Percentiles rank a stretch among this genome's conserved stretches.
Conservation (phyloP, 108 stramenopile species). For the Skeletonema potamos region DNA sequence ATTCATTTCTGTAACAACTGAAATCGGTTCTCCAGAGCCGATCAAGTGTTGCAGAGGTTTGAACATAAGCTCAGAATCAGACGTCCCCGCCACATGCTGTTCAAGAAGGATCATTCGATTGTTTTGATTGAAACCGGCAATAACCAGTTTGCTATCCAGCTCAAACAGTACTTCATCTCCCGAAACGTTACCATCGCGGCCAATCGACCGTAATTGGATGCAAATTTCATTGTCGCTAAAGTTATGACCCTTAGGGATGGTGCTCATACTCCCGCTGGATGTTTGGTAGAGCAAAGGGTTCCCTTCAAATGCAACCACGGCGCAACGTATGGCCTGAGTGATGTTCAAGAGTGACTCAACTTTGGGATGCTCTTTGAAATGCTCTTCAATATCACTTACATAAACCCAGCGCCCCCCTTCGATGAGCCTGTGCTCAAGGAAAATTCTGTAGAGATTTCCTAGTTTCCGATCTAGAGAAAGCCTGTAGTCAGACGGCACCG, state of each 20-base stretch:
- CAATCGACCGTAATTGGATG: constrained; percentile 2
- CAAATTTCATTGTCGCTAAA: constrained; percentile 13
- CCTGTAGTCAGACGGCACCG: constrained; percentile 15
- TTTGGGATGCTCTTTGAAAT: constrained; percentile 20
- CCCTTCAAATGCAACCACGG: constrained; percentile 45
- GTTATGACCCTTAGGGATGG: constrained; percentile 7
- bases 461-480: constrained; percentile 6
- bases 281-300: constrained; percentile 39
- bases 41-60: constrained; percentile 42
- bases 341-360: constrained; percentile 39
- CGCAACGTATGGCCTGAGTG: constrained; percentile 27
- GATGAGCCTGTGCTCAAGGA: constrained; percentile 7
- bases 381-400: constrained; percentile 4
- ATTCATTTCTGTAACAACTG: constrained; percentile 23
- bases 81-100: constrained; percentile 26
- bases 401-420: not conserved
- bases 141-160: not conserved
- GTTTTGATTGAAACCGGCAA: constrained; percentile 51
- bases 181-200: constrained; percentile 8
- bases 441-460: constrained; percentile 5
- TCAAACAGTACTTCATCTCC: not conserved
- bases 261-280: not conserved
- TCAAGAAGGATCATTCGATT: constrained; percentile 33
- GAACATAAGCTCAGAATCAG: constrained; percentile 23
- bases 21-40: constrained; percentile 18